A percentile compares a stretch with the other conserved stretches of the same genome.
These are phyloP conservation scores for Lachancea fermentati DNA, from an alignment of 805 yeast genomes.

Conservation along the genomic window DNA sequence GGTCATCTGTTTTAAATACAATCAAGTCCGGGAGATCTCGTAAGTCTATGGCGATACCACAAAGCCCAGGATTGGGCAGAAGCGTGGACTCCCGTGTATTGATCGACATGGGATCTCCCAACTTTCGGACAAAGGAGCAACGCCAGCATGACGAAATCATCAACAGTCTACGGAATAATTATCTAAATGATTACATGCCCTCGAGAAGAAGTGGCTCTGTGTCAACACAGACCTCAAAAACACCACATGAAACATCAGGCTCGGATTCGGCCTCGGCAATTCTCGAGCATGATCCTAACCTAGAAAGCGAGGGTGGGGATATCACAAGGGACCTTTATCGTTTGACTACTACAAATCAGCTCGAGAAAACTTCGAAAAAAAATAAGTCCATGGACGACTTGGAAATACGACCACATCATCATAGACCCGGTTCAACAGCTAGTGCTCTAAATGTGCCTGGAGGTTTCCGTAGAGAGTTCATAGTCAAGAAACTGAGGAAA, in stretches of 20 bases:
- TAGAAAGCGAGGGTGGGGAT: constrained; percentile 33
- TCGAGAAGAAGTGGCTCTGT: constrained; percentile 2
- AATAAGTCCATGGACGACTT: constrained; percentile 27
- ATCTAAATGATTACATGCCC: constrained; percentile 16
- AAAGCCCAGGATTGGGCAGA: constrained; percentile 10
- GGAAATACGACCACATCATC: constrained; percentile 34
- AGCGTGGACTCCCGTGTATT: constrained; percentile 24
- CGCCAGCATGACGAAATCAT: constrained; percentile 27
- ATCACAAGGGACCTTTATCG: constrained; percentile 35
- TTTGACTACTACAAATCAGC: constrained; percentile 13
- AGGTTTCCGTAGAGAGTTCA: constrained; percentile 71
- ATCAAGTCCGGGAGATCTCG: neutral
- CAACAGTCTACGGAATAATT: constrained; percentile 29
- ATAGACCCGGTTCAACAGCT: constrained; percentile 43
- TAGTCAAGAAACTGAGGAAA: constrained; percentile 37
- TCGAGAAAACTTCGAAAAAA: constrained; percentile 9
- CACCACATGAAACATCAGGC: constrained; percentile 1
- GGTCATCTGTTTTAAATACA: constrained; percentile 4
- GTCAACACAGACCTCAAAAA: neutral
- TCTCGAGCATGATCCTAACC: constrained; percentile 13
- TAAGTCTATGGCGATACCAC: neutral
- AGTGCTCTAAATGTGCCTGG: constrained; percentile 73
- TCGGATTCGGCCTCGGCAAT: constrained; percentile 7
- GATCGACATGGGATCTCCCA: constrained; percentile 29
- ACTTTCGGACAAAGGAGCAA: constrained; percentile 23